phyloP scores from a whole-genome alignment of 2,329 filamentous ascomycete species.

The Immersiporthe knoxdaviesiana region DNA sequence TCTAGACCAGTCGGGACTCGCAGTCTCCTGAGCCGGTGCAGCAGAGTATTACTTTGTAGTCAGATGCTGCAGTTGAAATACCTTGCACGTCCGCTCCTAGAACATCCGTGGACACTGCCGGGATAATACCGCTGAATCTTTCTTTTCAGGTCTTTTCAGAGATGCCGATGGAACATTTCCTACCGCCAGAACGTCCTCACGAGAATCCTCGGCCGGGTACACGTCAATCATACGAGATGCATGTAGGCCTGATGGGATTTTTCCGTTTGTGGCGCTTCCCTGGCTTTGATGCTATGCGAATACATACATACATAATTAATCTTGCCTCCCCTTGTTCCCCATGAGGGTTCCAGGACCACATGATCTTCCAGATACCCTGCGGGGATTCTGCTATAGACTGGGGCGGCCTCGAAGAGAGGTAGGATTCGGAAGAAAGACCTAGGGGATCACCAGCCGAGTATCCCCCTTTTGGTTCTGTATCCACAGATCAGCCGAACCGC shows the following conservation, averaged over 20 bases:
- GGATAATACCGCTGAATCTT: neutral
- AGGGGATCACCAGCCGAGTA: neutral
- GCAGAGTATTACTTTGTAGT: neutral
- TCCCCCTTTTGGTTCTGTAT: neutral
- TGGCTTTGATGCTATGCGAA: neutral
- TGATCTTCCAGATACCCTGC: neutral
- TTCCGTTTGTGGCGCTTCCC: neutral
- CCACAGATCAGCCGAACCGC: constrained; percentile 1
- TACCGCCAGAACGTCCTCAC: neutral
- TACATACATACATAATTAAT: neutral
- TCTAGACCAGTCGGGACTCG: neutral
- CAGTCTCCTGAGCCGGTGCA: neutral
- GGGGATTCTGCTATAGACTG: neutral
- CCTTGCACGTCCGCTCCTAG: neutral
- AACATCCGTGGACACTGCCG: neutral
- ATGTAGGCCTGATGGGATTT: neutral
- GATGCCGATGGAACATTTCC: neutral
- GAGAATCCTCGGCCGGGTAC: neutral
- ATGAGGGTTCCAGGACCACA: neutral
- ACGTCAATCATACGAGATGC: neutral
- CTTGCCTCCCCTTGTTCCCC: too few relatives aligned
- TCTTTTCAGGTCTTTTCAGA: neutral
- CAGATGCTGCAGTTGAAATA: neutral
- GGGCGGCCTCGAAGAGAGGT: neutral
- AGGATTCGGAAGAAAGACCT: neutral